A percentile compares a stretch with the other conserved stretches of the same genome.
These are phyloP conservation scores for Trametes hirsuta DNA, from an alignment of 1,284 basidiomycete species.

Conservation along the genomic window DNA sequence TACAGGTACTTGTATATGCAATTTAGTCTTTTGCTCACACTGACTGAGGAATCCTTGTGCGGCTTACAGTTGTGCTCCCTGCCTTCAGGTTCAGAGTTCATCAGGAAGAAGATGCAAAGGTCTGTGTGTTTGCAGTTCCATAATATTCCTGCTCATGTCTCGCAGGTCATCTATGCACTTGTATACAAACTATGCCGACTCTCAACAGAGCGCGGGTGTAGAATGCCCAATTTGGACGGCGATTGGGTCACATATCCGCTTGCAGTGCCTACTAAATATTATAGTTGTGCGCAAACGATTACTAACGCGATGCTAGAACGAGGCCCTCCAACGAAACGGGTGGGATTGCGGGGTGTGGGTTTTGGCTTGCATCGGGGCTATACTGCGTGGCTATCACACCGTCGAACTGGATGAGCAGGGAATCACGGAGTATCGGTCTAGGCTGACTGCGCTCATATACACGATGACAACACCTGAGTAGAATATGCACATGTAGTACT, in stretches of 20 bases:
- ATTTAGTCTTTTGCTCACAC: too few relatives aligned
- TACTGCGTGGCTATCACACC: constrained; percentile 17
- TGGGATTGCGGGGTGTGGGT: constrained; percentile 32
- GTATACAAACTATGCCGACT: background rate
- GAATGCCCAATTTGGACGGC: background rate
- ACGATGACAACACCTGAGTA: too few relatives aligned
- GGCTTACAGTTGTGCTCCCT: too few relatives aligned
- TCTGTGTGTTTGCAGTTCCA: background rate
- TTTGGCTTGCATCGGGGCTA: constrained; percentile 19
- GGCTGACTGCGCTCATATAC: too few relatives aligned
- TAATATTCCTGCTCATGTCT: too few relatives aligned
- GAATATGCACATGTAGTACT: too few relatives aligned
- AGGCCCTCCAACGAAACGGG: constrained; percentile 16
- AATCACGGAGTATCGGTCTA: too few relatives aligned
- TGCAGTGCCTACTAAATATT: background rate
- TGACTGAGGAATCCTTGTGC: too few relatives aligned
- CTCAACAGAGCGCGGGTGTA: background rate
- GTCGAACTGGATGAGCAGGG: too few relatives aligned
- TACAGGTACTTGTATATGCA: too few relatives aligned
- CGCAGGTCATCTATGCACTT: background rate
- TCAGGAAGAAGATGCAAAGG: constrained; percentile 1
- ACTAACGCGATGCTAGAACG: background rate
- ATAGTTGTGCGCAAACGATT: background rate
- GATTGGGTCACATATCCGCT: background rate
- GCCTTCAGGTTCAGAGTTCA: too few relatives aligned